A percentile compares a stretch with the other conserved stretches of the same genome.
phyloP scores from a whole-genome alignment of 176 grass and related monocot genomes.

The Thalia dealbata region DNA sequence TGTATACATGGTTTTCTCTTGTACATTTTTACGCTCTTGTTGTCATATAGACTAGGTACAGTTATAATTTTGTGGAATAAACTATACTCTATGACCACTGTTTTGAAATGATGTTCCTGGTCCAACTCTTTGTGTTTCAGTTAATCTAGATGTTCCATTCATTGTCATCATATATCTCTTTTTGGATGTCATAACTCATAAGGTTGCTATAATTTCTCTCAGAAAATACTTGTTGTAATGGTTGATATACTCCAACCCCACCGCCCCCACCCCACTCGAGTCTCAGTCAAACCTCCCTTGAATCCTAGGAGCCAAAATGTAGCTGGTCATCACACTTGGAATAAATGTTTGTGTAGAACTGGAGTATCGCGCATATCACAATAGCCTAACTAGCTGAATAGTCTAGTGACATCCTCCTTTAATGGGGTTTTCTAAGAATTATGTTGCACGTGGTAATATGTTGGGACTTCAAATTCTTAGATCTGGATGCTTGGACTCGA shows the following conservation, averaged over 20 bases:
- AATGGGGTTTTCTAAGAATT: neutral
- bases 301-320: neutral
- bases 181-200: neutral
- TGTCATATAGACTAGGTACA: neutral
- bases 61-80: neutral
- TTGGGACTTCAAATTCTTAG: neutral
- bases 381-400: neutral
- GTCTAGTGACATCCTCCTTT: neutral
- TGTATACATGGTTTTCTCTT: neutral
- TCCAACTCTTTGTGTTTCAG: neutral
- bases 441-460: neutral
- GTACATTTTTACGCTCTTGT: neutral
- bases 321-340: neutral
- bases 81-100: neutral
- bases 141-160: neutral
- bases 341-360: neutral
- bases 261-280: no score
- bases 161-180: neutral
- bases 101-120: neutral
- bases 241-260: neutral
- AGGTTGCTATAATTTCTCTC: neutral
- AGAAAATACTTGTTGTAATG: neutral
- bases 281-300: neutral
- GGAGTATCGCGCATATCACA: neutral
- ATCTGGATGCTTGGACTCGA: neutral